These are phyloP conservation scores for Aspergillus sp. DNA, from an alignment of 2,329 filamentous ascomycete species.

Conservation along the genomic window DNA sequence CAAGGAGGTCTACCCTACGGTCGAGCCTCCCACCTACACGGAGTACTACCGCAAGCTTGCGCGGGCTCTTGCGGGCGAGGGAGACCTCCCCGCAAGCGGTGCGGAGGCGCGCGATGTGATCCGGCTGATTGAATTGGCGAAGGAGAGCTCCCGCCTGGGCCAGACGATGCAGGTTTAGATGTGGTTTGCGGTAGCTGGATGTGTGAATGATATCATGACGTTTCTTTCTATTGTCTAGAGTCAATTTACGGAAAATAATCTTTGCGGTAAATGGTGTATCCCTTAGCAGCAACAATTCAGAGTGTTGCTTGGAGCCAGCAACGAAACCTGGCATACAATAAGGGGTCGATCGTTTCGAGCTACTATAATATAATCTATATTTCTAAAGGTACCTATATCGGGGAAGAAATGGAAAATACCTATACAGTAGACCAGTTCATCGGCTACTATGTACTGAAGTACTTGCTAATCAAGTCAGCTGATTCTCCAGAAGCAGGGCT, in stretches of 20 bases:
- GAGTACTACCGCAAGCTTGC: conserved; percentile 62
- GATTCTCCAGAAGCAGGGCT: no score
- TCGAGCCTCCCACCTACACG: conserved; percentile 65
- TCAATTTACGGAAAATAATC: neutral
- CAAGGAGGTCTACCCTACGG: conserved; percentile 54
- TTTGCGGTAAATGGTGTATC: no score
- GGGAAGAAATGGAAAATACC: no score
- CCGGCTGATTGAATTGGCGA: conserved; percentile 55
- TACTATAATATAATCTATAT: no score
- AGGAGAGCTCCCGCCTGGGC: conserved; percentile 52
- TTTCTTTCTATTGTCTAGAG: neutral
- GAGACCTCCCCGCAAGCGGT: conserved; percentile 53
- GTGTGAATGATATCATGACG: conserved; percentile 4
- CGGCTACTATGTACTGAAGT: no score
- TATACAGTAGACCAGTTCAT: no score
- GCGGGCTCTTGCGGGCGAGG: conserved; percentile 52
- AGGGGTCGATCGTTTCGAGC: no score
- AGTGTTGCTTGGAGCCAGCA: no score
- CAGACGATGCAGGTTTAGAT: conserved; percentile 43
- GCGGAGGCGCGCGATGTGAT: conserved; percentile 54
- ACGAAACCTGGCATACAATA: no score
- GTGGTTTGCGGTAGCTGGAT: neutral
- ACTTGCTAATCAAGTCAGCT: no score
- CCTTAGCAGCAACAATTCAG: no score
- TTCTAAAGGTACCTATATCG: no score